A percentile compares a stretch with the other conserved stretches of the same genome.
Evolutionary conservation across 2,329 filamentous ascomycete species (phyloP).

Genomic region (Nemania sp.): DNA sequence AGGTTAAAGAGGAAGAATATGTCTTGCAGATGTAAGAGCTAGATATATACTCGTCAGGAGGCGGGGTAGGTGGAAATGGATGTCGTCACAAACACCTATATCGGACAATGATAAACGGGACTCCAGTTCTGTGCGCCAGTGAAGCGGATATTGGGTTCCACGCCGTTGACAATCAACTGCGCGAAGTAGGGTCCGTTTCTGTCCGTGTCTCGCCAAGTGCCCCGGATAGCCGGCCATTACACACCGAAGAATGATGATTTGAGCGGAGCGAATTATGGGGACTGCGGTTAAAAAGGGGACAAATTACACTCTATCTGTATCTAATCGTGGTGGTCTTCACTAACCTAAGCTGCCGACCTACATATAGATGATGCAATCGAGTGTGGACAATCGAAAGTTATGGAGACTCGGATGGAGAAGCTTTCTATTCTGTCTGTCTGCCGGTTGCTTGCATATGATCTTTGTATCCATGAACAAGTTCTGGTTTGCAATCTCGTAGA

Average conservation of each 20-base stretch:
- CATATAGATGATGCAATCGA: too few relatives aligned
- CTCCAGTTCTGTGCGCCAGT: neutral
- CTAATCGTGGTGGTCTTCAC: too few relatives aligned
- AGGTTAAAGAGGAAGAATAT: neutral
- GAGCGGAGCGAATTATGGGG: conserved; percentile 9
- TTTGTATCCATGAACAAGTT: too few relatives aligned
- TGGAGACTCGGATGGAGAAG: too few relatives aligned
- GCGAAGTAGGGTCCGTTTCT: neutral
- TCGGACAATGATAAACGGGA: conserved; percentile 10
- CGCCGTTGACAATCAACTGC: neutral
- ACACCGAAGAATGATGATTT: neutral
- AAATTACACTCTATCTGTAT: too few relatives aligned
- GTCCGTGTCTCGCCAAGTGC: too few relatives aligned
- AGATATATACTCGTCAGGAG: conserved; percentile 21
- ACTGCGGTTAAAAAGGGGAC: conserved; percentile 6
- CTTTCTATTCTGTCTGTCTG: too few relatives aligned
- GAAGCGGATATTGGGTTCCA: conserved; percentile 9
- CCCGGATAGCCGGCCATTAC: neutral
- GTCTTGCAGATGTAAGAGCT: neutral
- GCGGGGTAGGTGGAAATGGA: conserved; percentile 27
- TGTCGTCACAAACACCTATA: conserved; percentile 32
- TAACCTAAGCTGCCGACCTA: too few relatives aligned
- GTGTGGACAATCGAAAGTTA: too few relatives aligned
- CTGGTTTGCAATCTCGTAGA: too few relatives aligned
- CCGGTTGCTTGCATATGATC: too few relatives aligned